Evolutionary conservation across 108 stramenopile genomes (phyloP).

Genomic region (Nitzschia sp.): DNA sequence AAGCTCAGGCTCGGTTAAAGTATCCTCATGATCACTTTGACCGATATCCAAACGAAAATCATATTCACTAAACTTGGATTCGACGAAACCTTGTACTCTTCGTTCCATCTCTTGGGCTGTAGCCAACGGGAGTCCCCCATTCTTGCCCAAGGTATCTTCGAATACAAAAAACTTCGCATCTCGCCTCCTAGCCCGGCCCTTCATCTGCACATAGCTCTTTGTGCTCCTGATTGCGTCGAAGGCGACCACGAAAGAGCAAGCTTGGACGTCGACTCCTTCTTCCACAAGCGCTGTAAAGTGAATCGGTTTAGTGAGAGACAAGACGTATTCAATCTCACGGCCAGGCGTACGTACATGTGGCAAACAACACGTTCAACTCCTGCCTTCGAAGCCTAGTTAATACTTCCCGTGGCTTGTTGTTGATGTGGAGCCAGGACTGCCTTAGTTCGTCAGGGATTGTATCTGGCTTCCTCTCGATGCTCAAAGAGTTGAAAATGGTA

Average conservation of each 20-base stretch:
- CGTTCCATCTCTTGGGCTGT: slow-evolving; percentile 38
- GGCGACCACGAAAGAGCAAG: slow-evolving; percentile 62
- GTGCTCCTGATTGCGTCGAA: slow-evolving; percentile 49
- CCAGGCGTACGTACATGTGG: slow-evolving; percentile 47
- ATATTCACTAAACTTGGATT: not conserved
- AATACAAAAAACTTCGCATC: slow-evolving; percentile 63
- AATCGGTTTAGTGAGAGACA: not conserved
- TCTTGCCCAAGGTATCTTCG: slow-evolving; percentile 20
- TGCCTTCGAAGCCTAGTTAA: slow-evolving; percentile 44
- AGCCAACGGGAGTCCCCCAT: slow-evolving; percentile 18
- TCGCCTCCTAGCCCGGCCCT: slow-evolving; percentile 61
- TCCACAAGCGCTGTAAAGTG: slow-evolving; percentile 51
- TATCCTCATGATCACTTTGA: not conserved
- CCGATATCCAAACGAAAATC: not conserved
- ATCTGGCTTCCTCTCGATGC: slow-evolving; percentile 1
- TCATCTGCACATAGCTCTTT: slow-evolving; percentile 76
- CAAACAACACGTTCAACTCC: slow-evolving; percentile 59
- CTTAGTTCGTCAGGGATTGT: slow-evolving; percentile 17
- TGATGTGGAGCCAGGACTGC: slow-evolving; percentile 43
- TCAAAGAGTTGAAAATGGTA: slow-evolving; percentile 54
- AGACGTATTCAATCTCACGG: too few species aligned
- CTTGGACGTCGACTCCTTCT: slow-evolving; percentile 71
- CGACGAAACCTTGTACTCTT: slow-evolving; percentile 47
- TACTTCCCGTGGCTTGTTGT: slow-evolving; percentile 33
- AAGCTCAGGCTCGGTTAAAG: slow-evolving; percentile 23